Conservation (phyloP, 306 rosid species). For the Arachis hypogaea region DNA sequence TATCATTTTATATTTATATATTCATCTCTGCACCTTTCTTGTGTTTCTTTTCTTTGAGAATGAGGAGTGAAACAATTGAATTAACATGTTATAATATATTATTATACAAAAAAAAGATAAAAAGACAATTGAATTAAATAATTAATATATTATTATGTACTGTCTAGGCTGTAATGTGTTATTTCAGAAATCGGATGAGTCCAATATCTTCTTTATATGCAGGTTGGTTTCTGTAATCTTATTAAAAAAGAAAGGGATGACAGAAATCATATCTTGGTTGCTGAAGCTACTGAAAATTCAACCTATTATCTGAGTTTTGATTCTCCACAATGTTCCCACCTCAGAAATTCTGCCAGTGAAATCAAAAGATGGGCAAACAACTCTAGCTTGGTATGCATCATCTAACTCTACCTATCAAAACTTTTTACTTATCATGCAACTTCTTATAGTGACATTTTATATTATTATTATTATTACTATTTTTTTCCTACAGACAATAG, state of each 20-base stretch:
- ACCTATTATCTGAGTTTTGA: conserved; percentile 68
- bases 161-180: not conserved
- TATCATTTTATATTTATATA: too few species aligned
- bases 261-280: conserved; percentile 70
- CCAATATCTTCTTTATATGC: conserved; percentile 32
- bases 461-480: too few species aligned
- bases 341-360: conserved; percentile 63
- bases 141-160: too few species aligned
- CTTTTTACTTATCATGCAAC: conserved; percentile 25
- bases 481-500: conserved; percentile 57
- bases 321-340: conserved; percentile 61
- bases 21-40: too few species aligned
- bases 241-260: conserved; percentile 72
- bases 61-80: too few species aligned
- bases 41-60: too few species aligned
- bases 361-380: conserved; percentile 66
- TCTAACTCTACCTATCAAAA: conserved; percentile 28
- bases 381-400: conserved; percentile 57
- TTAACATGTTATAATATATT: too few species aligned
- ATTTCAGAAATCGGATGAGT: conserved; percentile 19
- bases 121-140: too few species aligned
- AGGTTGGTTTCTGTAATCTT: conserved; percentile 89
- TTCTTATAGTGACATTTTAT: conserved; percentile 18
- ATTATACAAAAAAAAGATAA: too few species aligned
- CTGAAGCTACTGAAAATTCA: conserved; percentile 78